phyloP scores from a whole-genome alignment of 805 yeast genomes.

The Starmerella khaoyaiensis region DNA sequence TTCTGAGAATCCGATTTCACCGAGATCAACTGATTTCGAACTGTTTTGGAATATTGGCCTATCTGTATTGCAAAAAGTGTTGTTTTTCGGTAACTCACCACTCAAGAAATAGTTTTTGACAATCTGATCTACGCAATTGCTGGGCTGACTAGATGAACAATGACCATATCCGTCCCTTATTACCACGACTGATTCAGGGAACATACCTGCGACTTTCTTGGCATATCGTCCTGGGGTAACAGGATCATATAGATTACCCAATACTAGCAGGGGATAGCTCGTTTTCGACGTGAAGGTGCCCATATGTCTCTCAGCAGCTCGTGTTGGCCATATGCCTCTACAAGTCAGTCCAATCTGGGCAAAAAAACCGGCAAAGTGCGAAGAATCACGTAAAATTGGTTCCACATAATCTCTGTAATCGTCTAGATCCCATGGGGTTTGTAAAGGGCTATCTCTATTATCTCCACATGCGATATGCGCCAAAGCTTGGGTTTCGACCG shows the following conservation, averaged over 20 bases:
- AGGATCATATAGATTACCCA: conserved; percentile 18
- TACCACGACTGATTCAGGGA: conserved; percentile 10
- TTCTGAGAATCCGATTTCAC: background rate
- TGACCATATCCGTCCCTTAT: conserved; percentile 18
- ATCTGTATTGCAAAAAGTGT: conserved; percentile 10
- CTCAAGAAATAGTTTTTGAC: conserved; percentile 11
- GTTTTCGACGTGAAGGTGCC: conserved; percentile 7
- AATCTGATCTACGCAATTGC: conserved; percentile 9
- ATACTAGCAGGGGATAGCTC: conserved; percentile 7
- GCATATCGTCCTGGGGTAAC: conserved; percentile 18
- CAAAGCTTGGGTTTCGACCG: background rate
- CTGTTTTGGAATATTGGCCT: background rate
- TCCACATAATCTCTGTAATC: conserved; percentile 7
- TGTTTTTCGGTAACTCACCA: conserved; percentile 13
- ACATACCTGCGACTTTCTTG: conserved; percentile 9
- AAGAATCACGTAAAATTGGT: conserved; percentile 2
- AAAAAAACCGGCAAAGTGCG: conserved; percentile 5
- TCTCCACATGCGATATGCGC: conserved; percentile 9
- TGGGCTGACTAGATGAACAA: conserved; percentile 15
- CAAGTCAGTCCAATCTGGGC: conserved; percentile 8
- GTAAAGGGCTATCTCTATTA: background rate
- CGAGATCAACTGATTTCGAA: too few species aligned
- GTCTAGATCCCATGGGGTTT: conserved; percentile 3
- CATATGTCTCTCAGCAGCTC: conserved; percentile 8
- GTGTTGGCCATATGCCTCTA: conserved; percentile 4